Conservation (phyloP, 352 stramenopile genomes). For the Phytophthora constricta region DNA sequence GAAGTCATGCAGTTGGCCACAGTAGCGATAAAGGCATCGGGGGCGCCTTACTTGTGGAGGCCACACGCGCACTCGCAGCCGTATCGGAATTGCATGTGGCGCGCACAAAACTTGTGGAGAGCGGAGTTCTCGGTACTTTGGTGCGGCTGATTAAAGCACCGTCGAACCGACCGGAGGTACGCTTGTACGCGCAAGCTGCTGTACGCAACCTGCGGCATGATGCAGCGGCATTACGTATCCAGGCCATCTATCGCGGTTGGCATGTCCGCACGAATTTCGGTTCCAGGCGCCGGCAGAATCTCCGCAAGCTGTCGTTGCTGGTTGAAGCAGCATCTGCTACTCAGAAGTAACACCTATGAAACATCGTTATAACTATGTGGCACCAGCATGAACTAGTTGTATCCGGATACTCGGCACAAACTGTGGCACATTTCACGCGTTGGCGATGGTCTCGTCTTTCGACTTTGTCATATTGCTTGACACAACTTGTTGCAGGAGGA, state of each 20-base stretch:
- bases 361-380: conserved; percentile 28
- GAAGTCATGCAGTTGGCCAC: conserved; percentile 19
- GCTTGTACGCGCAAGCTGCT: conserved; percentile 47
- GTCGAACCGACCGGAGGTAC: conserved; percentile 45
- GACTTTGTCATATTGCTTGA: background rate
- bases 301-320: conserved; percentile 32
- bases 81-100: conserved; percentile 71
- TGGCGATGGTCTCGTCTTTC: background rate
- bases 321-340: conserved; percentile 20
- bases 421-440: background rate
- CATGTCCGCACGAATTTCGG: conserved; percentile 46
- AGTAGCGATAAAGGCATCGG: conserved; percentile 21
- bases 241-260: conserved; percentile 74
- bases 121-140: conserved; percentile 62
- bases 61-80: conserved; percentile 62
- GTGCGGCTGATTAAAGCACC: conserved; percentile 62
- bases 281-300: conserved; percentile 26
- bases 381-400: too few species aligned
- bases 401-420: background rate
- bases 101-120: conserved; percentile 62
- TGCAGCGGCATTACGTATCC: conserved; percentile 72
- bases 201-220: conserved; percentile 77
- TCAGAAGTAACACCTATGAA: conserved; percentile 12
- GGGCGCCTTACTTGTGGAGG: conserved; percentile 61
- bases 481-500: too few species aligned